Percentiles rank a stretch among this genome's conserved stretches.
Evolutionary conservation across 2,329 filamentous ascomycete genomes (phyloP).

Genomic region (Nemania sp.): DNA sequence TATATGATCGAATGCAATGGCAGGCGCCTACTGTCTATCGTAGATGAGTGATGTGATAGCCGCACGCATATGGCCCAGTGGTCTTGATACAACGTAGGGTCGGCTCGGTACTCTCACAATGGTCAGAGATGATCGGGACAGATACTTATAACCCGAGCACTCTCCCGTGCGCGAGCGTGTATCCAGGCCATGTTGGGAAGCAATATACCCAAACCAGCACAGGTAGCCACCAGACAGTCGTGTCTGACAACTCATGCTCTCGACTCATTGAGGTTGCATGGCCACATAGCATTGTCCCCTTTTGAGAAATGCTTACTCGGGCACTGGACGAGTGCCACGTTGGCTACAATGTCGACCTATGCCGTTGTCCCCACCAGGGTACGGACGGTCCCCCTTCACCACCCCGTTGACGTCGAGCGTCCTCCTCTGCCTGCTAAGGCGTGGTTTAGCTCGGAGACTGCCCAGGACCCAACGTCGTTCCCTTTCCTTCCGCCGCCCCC

Average conservation of each 20-base stretch:
- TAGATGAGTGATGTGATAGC: neutral
- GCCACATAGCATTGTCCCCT: conserved; percentile 36
- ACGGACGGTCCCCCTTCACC: conserved; percentile 34
- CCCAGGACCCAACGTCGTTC: conserved; percentile 12
- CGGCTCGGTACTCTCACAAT: neutral
- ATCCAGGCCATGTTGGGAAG: conserved; percentile 34
- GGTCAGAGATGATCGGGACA: conserved; percentile 15
- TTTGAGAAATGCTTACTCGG: conserved; percentile 36
- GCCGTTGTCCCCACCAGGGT: conserved; percentile 39
- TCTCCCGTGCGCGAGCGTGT: neutral
- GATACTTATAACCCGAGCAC: conserved; percentile 29
- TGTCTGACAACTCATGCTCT: conserved; percentile 38
- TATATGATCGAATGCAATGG: conserved; percentile 1
- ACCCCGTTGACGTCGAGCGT: conserved; percentile 32
- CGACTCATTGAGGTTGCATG: conserved; percentile 42
- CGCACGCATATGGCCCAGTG: conserved; percentile 1
- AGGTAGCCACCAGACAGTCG: conserved; percentile 35
- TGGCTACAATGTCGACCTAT: conserved; percentile 36
- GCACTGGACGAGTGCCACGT: conserved; percentile 42
- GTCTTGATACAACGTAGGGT: conserved; percentile 8
- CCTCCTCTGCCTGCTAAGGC: conserved; percentile 26
- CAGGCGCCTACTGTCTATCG: neutral
- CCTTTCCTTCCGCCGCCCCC: conserved; percentile 14
- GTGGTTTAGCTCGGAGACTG: conserved; percentile 33
- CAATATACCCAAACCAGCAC: conserved; percentile 35